Percentiles rank a stretch among this genome's conserved stretches.
Conservation (phyloP, 768 basidiomycete species). For the Pleurotus pulmonarius region DNA sequence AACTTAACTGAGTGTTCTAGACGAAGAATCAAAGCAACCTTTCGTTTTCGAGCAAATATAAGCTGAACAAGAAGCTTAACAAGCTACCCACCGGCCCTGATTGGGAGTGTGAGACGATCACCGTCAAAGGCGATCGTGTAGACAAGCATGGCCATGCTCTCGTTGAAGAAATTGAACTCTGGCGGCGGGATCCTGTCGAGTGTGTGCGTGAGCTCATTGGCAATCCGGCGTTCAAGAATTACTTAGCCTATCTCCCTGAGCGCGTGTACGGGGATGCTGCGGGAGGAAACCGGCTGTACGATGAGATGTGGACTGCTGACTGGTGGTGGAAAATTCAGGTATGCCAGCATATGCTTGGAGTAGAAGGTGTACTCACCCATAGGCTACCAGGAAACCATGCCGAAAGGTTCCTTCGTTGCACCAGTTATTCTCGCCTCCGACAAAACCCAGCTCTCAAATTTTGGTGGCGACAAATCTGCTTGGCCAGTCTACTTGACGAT, state of each 20-base stretch:
- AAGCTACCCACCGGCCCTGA: slow-evolving; percentile 14
- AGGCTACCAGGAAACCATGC: slow-evolving; percentile 12
- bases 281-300: slow-evolving; percentile 23
- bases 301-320: slow-evolving; percentile 43
- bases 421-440: slow-evolving; percentile 34
- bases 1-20: neutral
- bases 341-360: slow-evolving; percentile 14
- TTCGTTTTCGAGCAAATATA: neutral
- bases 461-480: slow-evolving; percentile 32
- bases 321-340: slow-evolving; percentile 56
- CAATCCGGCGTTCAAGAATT: slow-evolving; percentile 20
- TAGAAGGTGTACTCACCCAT: neutral
- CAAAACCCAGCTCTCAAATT: slow-evolving; percentile 27
- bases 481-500: slow-evolving; percentile 41
- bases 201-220: slow-evolving; percentile 17
- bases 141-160: neutral
- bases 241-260: slow-evolving; percentile 6
- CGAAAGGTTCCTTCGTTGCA: slow-evolving; percentile 21
- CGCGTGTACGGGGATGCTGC: neutral
- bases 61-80: slow-evolving; percentile 15
- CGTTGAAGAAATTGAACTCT: slow-evolving; percentile 17
- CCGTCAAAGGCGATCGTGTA: slow-evolving; percentile 14
- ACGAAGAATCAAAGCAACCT: neutral
- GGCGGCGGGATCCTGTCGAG: slow-evolving; percentile 17
- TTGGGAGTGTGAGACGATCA: slow-evolving; percentile 19